Percentiles rank a stretch among this genome's conserved stretches.
phyloP scores from a whole-genome alignment of 495 filamentous ascomycete genomes.

The Daldinia grandis region DNA sequence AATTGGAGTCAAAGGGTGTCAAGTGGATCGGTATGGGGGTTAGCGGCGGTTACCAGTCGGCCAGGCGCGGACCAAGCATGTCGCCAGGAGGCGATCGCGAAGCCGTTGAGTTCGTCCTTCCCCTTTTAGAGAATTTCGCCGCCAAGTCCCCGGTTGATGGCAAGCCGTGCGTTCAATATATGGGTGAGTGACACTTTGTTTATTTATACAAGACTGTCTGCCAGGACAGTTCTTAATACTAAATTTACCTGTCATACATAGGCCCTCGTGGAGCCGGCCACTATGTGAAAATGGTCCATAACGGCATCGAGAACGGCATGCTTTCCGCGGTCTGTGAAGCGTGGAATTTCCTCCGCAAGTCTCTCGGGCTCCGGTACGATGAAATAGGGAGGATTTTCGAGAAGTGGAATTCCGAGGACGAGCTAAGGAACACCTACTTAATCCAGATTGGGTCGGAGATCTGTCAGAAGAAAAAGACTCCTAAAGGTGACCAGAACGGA shows the following conservation, averaged over 20 bases:
- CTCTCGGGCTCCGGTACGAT: constrained; percentile 67
- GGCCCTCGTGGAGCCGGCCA: constrained; percentile 71
- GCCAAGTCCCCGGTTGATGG: constrained; percentile 47
- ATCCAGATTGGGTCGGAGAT: constrained; percentile 71
- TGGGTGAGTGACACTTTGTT: constrained; percentile 12
- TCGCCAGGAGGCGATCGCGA: constrained; percentile 70
- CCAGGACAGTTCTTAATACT: neutral
- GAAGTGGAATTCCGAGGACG: constrained; percentile 67
- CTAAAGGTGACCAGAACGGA: constrained; percentile 21
- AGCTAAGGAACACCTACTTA: constrained; percentile 68
- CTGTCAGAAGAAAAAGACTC: constrained; percentile 52
- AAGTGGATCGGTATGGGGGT: constrained; percentile 75
- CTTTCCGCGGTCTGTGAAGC: constrained; percentile 61
- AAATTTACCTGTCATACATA: neutral
- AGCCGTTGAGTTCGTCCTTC: constrained; percentile 67
- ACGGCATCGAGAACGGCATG: constrained; percentile 80
- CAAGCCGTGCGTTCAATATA: constrained; percentile 65
- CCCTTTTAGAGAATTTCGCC: constrained; percentile 61
- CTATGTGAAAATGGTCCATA: constrained; percentile 83
- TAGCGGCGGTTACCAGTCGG: constrained; percentile 74
- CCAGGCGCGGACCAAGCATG: constrained; percentile 69
- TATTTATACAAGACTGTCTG: neutral
- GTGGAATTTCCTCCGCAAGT: constrained; percentile 69
- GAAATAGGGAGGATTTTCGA: constrained; percentile 69
- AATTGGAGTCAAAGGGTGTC: constrained; percentile 63